Base-by-base conservation (phyloP, 495 filamentous ascomycete species). In the Lophiotrema nucula region DNA sequence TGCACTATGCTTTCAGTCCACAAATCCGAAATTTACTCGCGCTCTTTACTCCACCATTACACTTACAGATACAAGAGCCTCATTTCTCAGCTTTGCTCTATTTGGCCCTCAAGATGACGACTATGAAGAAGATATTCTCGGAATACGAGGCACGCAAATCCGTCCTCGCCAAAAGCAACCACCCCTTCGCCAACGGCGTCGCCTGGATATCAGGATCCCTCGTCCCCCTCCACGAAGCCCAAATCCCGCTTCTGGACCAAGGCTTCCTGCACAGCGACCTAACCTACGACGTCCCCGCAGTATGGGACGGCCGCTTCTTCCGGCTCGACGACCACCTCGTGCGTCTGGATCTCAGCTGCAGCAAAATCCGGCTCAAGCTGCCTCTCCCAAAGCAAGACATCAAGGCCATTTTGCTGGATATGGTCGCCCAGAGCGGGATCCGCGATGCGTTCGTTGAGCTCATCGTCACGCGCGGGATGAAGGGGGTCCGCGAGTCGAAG, bases 231-330 rank as follows among this genome's bases (percentile, higher is more conserved):
- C 33, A 46, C 28, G 56, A 73, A 45, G 73, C 73, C 0, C 72
- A 67, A 41, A 74, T 76, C 25, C 73, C 73, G 0, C 56, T 76
- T 2, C 47, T 73, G 0, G 73, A 76, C 52, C 68, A 76, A 60
- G 73, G 73, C 26, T 76, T 76, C 53, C 56, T 74, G 49, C 73
- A 72, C 58, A 69, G 72, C 63, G 73, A 76, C 27, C 52, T 76
- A 24, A 73, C 72, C 21, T 76, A 76, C 52, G 73, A 76, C 43
- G 73, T 76, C 2, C 73, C 73, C 3, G 65, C 71, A 0, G 67
- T 76, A 25, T 74, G 73, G 73, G 70, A 74, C 45, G 72, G 73
- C 10, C 69, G 73, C 44, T 60, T 55, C 58, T 72, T 74, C 60
- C 72, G 70, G 0, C 67, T 74, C 5, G 69, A 74, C 37, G 72